phyloP scores from a whole-genome alignment of 441 rosid species.

The Manihot esculenta region DNA sequence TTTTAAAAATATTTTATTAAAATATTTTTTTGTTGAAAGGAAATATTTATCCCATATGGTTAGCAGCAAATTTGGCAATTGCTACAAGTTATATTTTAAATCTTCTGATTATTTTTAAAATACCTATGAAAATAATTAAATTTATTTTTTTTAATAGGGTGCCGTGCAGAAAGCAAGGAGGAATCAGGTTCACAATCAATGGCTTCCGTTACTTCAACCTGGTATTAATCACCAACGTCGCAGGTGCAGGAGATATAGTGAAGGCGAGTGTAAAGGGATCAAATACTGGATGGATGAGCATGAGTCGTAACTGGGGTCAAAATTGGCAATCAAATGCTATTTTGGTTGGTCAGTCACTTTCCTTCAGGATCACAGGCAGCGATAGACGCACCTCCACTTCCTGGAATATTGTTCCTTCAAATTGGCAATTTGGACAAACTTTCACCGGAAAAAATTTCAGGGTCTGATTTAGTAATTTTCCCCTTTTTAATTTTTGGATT shows the following conservation, averaged over 20 bases:
- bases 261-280: conserved; percentile 47
- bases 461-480: conserved; percentile 27
- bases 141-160: conserved; percentile 31
- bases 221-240: conserved; percentile 53
- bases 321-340: conserved; percentile 53
- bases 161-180: conserved; percentile 45
- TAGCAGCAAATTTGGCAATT: no score
- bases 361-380: conserved; percentile 51
- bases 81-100: no score
- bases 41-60: no score
- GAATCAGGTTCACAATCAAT: conserved; percentile 53
- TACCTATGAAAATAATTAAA: not conserved
- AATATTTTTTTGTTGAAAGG: no score
- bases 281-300: conserved; percentile 45
- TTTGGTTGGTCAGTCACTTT: conserved; percentile 51
- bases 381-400: conserved; percentile 55
- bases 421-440: conserved; percentile 56
- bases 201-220: conserved; percentile 53
- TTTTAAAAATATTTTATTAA: no score
- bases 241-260: conserved; percentile 55
- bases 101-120: no score
- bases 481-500: not conserved
- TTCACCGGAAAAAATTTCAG: conserved; percentile 52
- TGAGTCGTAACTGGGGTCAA: conserved; percentile 64
- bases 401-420: conserved; percentile 46